Evolutionary conservation across 768 basidiomycete genomes (phyloP), one percentile per base, ranked within the genome.

Genomic region (Lactarius trivialis): DNA sequence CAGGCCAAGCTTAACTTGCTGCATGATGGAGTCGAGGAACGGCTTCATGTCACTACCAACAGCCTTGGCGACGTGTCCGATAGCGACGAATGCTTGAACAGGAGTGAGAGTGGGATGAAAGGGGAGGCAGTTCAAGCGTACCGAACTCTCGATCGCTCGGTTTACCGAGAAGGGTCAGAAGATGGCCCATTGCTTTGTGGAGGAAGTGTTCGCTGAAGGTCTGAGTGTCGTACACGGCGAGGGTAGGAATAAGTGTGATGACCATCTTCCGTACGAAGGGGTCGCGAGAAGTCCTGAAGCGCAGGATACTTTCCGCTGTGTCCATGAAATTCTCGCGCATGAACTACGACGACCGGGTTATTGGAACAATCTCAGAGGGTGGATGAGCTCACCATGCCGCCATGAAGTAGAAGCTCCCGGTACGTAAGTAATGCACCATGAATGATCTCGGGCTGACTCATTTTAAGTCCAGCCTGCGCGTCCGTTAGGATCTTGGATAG

Each of bases 21-120:
- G 71, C 84, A 98, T 92, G 62, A 97, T 90, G 4, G 87, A 83
- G 63, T 98, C 96, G 28, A 98, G 81, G 73, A 97, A 99, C 0
- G 87, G 87, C 70, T 95, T 93, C 91, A 98, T 97, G 64, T 96
- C 93, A 65, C 93, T 90, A 51, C 87, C 87, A 24, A 98, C 91
- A 54, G 91, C 89, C 48, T 85, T 84, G 2, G 97, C 93, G 55
- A 96, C 91, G 69, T 97, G 93, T 0, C 97, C 97, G 65, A 99
- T 94, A 2, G 97, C 95, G 67, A 94, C 87, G 72, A 98, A 98
- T 3, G 95, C 95, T 93, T 64, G 6, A 15, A 56, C 7, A 15
- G 43, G n/a, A 28, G 52, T 52, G 33, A 63, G 67, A 65, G 21
- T 54, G 33, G 50, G 19, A 30, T 19, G 49, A 0, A 4, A 30